Conservation (phyloP, 225 moss, liverwort and hornwort genomes). For the Pseudisothecium myosuroides region DNA sequence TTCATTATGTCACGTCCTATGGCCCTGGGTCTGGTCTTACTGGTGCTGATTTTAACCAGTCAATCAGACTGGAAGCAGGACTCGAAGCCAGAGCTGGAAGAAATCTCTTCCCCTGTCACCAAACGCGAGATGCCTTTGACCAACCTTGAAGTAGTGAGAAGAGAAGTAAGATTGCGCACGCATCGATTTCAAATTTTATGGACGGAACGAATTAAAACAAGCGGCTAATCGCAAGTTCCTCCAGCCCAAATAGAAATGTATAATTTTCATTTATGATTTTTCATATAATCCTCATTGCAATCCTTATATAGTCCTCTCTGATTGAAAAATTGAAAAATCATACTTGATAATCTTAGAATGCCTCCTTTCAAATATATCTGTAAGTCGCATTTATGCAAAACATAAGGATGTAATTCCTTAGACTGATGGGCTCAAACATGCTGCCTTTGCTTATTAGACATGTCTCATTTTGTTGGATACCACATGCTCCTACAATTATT, state of each 20-base stretch:
- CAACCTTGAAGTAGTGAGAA: slow-evolving; percentile 30
- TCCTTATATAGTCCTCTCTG: neutral
- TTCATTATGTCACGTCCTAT: slow-evolving; percentile 44
- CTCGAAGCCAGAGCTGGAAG: slow-evolving; percentile 6
- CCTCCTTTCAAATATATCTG: neutral
- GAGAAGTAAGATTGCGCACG: slow-evolving; percentile 18
- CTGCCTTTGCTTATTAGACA: neutral
- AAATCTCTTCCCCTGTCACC: neutral
- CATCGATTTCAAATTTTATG: neutral
- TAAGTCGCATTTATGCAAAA: neutral
- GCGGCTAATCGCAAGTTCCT: neutral
- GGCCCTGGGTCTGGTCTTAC: slow-evolving; percentile 34
- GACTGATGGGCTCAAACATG: neutral
- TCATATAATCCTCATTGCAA: neutral
- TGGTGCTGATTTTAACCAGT: slow-evolving; percentile 49
- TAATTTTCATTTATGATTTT: neutral
- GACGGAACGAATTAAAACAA: neutral
- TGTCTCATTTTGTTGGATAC: neutral
- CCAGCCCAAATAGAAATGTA: neutral
- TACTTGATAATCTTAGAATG: neutral
- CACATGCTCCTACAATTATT: neutral
- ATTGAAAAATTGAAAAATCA: neutral
- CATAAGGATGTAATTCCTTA: neutral
- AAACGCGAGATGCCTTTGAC: slow-evolving; percentile 9
- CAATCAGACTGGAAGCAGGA: slow-evolving; percentile 52